phyloP scores from a whole-genome alignment of 2,329 filamentous ascomycete genomes.

The Capronia americana region DNA sequence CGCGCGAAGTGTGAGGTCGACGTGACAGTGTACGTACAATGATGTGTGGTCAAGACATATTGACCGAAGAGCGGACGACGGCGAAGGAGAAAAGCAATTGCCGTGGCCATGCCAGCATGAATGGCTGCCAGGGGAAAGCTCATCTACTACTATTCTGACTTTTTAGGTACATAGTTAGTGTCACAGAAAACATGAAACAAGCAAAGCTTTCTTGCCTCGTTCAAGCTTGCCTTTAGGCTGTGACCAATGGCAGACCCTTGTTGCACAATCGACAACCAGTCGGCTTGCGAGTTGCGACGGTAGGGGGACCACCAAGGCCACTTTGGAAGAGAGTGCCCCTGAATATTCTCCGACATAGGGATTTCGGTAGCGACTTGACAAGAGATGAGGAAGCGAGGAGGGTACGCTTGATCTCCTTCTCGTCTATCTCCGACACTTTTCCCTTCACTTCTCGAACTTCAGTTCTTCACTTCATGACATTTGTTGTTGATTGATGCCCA shows the following conservation, averaged over 20 bases:
- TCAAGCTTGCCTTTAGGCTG: not conserved
- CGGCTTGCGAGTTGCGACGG: not conserved
- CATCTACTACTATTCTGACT: not conserved
- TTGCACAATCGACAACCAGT: not conserved
- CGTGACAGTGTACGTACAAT: slow-evolving; percentile 28
- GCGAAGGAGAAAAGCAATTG: slow-evolving; percentile 3
- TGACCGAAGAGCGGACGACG: not conserved
- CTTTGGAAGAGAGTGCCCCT: slow-evolving; percentile 13
- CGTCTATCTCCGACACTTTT: slow-evolving; percentile 19
- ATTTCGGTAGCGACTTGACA: slow-evolving; percentile 2
- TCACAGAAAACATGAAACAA: slow-evolving; percentile 31
- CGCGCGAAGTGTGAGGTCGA: slow-evolving; percentile 27
- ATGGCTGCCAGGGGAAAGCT: not conserved
- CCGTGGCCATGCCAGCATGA: not conserved
- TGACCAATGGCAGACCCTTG: slow-evolving; percentile 9
- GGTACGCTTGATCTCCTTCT: slow-evolving; percentile 16
- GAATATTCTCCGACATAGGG: slow-evolving; percentile 21
- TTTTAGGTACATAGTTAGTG: slow-evolving; percentile 25
- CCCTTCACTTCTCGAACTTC: slow-evolving; percentile 14
- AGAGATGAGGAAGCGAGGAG: slow-evolving; percentile 19
- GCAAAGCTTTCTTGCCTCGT: slow-evolving; percentile 13
- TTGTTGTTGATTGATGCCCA: not conserved
- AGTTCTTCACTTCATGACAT: not conserved
- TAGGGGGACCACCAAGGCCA: not conserved
- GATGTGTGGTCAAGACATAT: not conserved